Evolutionary conservation across 768 basidiomycete genomes (phyloP).

Genomic region (Boletus vinaceobasis): DNA sequence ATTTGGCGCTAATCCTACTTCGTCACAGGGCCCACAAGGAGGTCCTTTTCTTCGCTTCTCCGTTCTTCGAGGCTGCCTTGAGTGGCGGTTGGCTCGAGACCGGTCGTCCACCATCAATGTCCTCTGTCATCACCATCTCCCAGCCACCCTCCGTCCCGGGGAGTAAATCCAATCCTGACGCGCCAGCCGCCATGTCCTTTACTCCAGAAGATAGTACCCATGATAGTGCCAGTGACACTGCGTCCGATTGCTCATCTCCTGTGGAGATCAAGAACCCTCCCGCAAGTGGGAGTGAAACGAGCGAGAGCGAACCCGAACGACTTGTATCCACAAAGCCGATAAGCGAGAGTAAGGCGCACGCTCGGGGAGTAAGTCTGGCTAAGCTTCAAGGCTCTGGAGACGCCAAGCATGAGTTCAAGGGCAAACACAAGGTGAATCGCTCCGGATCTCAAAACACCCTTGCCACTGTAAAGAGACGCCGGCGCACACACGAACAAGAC

Average conservation of each 20-base stretch:
- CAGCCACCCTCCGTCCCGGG: slow-evolving; percentile 64
- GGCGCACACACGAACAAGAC: slow-evolving; percentile 54
- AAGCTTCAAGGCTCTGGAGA: slow-evolving; percentile 48
- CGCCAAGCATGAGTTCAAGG: slow-evolving; percentile 23
- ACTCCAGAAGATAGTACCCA: slow-evolving; percentile 50
- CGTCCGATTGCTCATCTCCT: slow-evolving; percentile 42
- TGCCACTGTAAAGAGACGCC: slow-evolving; percentile 40
- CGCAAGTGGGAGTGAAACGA: slow-evolving; percentile 32
- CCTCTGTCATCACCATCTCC: slow-evolving; percentile 81
- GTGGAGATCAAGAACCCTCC: slow-evolving; percentile 37
- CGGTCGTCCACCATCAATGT: slow-evolving; percentile 72
- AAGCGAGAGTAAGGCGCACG: slow-evolving; percentile 34
- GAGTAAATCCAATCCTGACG: slow-evolving; percentile 38
- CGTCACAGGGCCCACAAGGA: slow-evolving; percentile 81
- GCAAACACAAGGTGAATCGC: slow-evolving; percentile 18
- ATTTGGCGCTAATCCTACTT: slow-evolving; percentile 3
- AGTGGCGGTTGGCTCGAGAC: slow-evolving; percentile 94
- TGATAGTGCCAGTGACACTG: slow-evolving; percentile 31
- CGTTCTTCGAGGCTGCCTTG: slow-evolving; percentile 89
- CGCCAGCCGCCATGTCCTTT: slow-evolving; percentile 56
- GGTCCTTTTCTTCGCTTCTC: slow-evolving; percentile 87
- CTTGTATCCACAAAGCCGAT: slow-evolving; percentile 12
- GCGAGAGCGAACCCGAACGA: slow-evolving; percentile 37
- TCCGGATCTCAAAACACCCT: slow-evolving; percentile 33
- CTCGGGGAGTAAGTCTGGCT: slow-evolving; percentile 52